These are phyloP conservation scores for Penicillium sp. DNA, from an alignment of 2,329 filamentous ascomycete species.

Conservation along the genomic window DNA sequence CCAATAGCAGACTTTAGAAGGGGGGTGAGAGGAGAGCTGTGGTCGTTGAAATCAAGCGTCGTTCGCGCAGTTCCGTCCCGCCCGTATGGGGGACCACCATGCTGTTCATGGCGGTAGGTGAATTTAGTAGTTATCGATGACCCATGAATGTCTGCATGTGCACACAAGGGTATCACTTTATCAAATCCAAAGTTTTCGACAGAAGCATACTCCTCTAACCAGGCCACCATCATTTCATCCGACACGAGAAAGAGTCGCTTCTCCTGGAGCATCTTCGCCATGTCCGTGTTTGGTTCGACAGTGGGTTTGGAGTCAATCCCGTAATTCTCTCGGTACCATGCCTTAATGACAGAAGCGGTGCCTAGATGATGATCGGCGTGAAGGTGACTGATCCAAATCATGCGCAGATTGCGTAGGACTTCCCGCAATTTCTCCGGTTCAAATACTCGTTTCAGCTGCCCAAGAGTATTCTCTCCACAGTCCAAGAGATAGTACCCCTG, in stretches of 20 bases:
- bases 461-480: conserved; percentile 85
- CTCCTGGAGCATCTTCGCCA: conserved; percentile 36
- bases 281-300: conserved; percentile 33
- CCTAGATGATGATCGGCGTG: conserved; percentile 97
- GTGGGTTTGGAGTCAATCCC: conserved; percentile 34
- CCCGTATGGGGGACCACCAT: conserved; percentile 24
- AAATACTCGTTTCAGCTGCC: conserved; percentile 74
- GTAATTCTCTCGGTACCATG: conserved; percentile 63
- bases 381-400: conserved; percentile 89
- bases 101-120: conserved; percentile 27
- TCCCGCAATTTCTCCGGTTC: conserved; percentile 57
- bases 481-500: conserved; percentile 87
- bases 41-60: conserved; percentile 24
- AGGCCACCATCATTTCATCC: conserved; percentile 63
- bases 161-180: conserved; percentile 47
- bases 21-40: conserved; percentile 28
- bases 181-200: conserved; percentile 71
- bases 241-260: conserved; percentile 61
- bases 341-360: conserved; percentile 69
- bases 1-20: conserved; percentile 51
- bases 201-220: conserved; percentile 71
- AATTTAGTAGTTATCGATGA: conserved; percentile 24
- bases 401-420: conserved; percentile 71
- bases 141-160: conserved; percentile 25
- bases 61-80: conserved; percentile 17